These are phyloP conservation scores for Martiniozyma asiatica DNA, from an alignment of 1,139 yeast species.

Conservation along the genomic window DNA sequence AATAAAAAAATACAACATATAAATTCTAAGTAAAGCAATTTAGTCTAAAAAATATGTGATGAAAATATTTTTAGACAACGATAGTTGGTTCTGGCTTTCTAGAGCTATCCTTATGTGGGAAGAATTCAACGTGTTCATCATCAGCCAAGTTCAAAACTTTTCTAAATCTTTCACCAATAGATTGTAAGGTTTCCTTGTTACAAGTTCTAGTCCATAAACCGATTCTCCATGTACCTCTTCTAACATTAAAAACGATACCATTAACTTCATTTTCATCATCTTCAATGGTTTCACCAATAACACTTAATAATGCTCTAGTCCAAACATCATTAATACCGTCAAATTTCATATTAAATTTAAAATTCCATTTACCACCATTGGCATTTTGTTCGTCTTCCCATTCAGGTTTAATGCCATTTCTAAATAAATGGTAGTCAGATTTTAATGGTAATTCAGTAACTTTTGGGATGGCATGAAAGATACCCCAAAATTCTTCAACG, in stretches of 20 bases:
- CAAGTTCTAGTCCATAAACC: slow-evolving; percentile 91
- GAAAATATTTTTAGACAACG: slow-evolving; percentile 1
- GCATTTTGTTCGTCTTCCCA: slow-evolving; percentile 92
- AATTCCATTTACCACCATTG: slow-evolving; percentile 93
- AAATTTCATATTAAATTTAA: slow-evolving; percentile 54
- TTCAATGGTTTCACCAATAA: slow-evolving; percentile 93
- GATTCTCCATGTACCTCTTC: slow-evolving; percentile 73
- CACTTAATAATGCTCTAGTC: slow-evolving; percentile 82
- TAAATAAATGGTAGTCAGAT: slow-evolving; percentile 92
- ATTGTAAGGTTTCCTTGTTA: slow-evolving; percentile 40
- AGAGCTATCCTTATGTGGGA: slow-evolving; percentile 36
- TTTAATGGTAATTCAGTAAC: slow-evolving; percentile 85
- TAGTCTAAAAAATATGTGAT: slow-evolving; percentile 3
- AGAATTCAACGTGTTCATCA: slow-evolving; percentile 64
- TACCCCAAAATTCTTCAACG: slow-evolving; percentile 99
- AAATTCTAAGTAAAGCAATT: too few relatives aligned
- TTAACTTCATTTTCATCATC: slow-evolving; percentile 83
- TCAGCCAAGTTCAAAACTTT: slow-evolving; percentile 59
- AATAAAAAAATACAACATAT: background rate
- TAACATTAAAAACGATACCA: slow-evolving; percentile 85
- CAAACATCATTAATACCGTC: slow-evolving; percentile 77
- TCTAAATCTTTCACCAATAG: slow-evolving; percentile 80
- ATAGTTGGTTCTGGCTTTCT: slow-evolving; percentile 6
- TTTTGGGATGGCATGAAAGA: slow-evolving; percentile 85
- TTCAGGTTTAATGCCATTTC: slow-evolving; percentile 92